A percentile compares a stretch with the other conserved stretches of the same genome.
phyloP scores from a whole-genome alignment of 805 yeast genomes.

The Wickerhamomyces kurtzmanii region DNA sequence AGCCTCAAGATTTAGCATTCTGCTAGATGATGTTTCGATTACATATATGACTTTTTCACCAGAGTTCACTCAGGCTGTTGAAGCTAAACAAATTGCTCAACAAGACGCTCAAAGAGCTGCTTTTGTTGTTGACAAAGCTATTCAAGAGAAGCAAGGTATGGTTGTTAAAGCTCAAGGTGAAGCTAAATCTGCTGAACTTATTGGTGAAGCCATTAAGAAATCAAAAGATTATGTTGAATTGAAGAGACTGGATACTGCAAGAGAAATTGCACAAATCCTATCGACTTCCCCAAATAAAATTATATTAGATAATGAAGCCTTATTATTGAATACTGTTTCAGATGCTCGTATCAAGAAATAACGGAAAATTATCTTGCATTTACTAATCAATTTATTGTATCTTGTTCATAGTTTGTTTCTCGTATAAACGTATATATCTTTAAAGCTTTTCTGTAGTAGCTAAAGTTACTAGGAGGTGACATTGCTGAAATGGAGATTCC shows the following conservation, averaged over 20 bases:
- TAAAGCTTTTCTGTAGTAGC: no score
- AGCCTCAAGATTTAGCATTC: conserved; percentile 80
- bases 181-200: conserved; percentile 94
- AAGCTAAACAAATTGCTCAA: conserved; percentile 98
- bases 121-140: conserved; percentile 91
- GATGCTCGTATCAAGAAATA: conserved; percentile 49
- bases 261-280: conserved; percentile 84
- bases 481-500: no score
- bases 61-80: conserved; percentile 95
- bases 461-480: no score
- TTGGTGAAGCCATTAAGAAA: conserved; percentile 98
- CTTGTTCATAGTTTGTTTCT: no score
- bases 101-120: conserved; percentile 99
- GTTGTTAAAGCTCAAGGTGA: conserved; percentile 98
- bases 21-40: conserved; percentile 90
- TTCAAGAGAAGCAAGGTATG: conserved; percentile 94
- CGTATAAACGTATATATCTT: no score
- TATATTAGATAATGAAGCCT: conserved; percentile 83
- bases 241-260: conserved; percentile 94
- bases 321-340: conserved; percentile 78
- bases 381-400: no score
- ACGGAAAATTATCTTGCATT: neutral
- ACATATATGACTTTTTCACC: conserved; percentile 97
- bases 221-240: conserved; percentile 93
- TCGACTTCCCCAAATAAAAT: conserved; percentile 87